These are phyloP conservation scores for Luzula sylvatica DNA, from an alignment of 176 grass and related monocot genomes.

Conservation along the genomic window DNA sequence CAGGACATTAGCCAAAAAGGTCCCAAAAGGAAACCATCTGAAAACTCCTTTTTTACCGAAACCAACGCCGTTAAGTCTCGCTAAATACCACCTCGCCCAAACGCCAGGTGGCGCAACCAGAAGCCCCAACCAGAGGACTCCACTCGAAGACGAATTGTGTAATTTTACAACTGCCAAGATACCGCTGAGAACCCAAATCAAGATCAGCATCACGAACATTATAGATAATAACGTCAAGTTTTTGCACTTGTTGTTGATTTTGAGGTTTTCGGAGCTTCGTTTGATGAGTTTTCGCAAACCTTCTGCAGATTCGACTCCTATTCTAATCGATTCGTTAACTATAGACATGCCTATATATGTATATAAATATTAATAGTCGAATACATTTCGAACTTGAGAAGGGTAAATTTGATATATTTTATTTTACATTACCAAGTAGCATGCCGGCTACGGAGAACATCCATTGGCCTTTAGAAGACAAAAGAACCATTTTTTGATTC, in stretches of 20 bases:
- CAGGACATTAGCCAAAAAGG: slow-evolving; percentile 77
- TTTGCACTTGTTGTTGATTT: slow-evolving; percentile 35
- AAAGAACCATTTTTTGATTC: slow-evolving; percentile 76
- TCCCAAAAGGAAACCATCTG: slow-evolving; percentile 87
- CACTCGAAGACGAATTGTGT: slow-evolving; percentile 26
- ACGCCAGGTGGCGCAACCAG: slow-evolving; percentile 71
- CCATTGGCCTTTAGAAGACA: slow-evolving; percentile 86
- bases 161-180: slow-evolving; percentile 44
- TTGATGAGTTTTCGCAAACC: slow-evolving; percentile 38
- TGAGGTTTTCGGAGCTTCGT: slow-evolving; percentile 28
- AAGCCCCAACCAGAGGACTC: slow-evolving; percentile 66
- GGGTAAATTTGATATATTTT: neutral
- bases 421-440: slow-evolving; percentile 47
- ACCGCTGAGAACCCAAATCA: slow-evolving; percentile 62
- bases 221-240: slow-evolving; percentile 28
- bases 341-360: slow-evolving; percentile 54
- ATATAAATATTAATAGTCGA: too few relatives aligned
- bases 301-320: slow-evolving; percentile 64
- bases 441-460: slow-evolving; percentile 57
- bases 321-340: slow-evolving; percentile 54
- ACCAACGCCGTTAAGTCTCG: slow-evolving; percentile 74
- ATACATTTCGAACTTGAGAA: too few relatives aligned
- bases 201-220: slow-evolving; percentile 37
- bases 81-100: slow-evolving; percentile 78
- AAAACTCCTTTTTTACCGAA: slow-evolving; percentile 39